Conservation (phyloP, 805 yeast species). For the Starmerella vaccinii region DNA sequence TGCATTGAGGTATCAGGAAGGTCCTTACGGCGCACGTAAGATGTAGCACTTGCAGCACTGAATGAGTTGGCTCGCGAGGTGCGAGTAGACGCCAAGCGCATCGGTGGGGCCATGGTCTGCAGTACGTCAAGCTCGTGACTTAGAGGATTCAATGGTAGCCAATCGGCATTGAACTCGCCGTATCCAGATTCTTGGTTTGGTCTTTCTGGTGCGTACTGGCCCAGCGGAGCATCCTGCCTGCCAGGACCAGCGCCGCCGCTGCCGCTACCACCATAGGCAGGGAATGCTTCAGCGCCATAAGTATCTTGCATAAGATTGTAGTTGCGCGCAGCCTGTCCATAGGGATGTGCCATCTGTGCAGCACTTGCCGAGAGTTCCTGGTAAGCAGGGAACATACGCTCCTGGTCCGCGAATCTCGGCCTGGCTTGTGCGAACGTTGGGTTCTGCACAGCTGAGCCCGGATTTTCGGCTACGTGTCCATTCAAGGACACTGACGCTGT, state of each 20-base stretch:
- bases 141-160: constrained; percentile 21
- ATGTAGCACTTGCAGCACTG: constrained; percentile 51
- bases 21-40: constrained; percentile 48
- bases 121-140: constrained; percentile 21
- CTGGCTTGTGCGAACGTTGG: background rate
- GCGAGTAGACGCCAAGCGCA: constrained; percentile 13
- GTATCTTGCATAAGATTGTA: background rate
- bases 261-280: background rate
- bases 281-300: background rate
- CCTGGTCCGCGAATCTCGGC: background rate
- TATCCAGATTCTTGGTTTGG: background rate
- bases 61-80: constrained; percentile 36
- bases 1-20: constrained; percentile 20
- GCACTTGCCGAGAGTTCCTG: background rate
- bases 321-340: background rate
- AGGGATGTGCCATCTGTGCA: background rate
- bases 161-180: constrained; percentile 4
- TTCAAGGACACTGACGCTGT: background rate
- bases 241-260: too few relatives aligned
- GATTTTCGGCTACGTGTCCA: background rate
- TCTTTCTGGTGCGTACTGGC: background rate
- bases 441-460: background rate
- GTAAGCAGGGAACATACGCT: background rate
- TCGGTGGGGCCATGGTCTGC: constrained; percentile 14
- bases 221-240: background rate